A percentile compares a stretch with the other conserved stretches of the same genome.
phyloP scores from a whole-genome alignment of 1,284 basidiomycete species.

The Gomphus sp. region DNA sequence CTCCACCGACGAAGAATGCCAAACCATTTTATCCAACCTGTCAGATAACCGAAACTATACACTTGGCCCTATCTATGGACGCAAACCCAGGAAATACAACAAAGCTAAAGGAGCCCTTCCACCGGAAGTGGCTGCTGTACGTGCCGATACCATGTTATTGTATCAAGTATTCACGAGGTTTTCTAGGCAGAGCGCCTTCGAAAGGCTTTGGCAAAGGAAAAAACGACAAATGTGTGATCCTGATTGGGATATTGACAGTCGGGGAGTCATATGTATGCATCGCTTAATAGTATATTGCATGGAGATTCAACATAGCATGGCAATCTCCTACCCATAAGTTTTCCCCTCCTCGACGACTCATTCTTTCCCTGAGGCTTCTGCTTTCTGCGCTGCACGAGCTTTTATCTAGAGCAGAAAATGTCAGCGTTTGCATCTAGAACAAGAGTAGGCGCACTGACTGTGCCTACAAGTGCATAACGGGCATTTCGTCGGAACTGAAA shows the following conservation, averaged over 20 bases:
- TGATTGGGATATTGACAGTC: background rate
- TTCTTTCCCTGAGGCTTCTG: conserved; percentile 19
- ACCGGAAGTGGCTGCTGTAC: conserved; percentile 71
- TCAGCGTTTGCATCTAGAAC: conserved; percentile 7
- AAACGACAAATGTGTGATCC: background rate
- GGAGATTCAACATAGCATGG: background rate
- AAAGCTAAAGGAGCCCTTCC: conserved; percentile 77
- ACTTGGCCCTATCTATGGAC: conserved; percentile 31
- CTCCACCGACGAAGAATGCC: conserved; percentile 65
- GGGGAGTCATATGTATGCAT: background rate
- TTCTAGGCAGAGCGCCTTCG: conserved; percentile 12
- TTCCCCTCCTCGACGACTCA: background rate
- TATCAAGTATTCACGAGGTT: background rate
- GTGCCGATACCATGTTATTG: conserved; percentile 17
- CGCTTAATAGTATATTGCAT: background rate
- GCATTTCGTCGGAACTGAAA: conserved; percentile 80
- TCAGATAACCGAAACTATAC: conserved; percentile 18
- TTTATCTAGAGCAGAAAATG: conserved; percentile 37
- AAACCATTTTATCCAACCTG: conserved; percentile 44
- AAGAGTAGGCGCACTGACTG: conserved; percentile 20
- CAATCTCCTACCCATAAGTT: background rate
- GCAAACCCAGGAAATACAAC: conserved; percentile 57
- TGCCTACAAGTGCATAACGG: conserved; percentile 67
- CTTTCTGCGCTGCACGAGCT: conserved; percentile 50
- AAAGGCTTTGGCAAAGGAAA: conserved; percentile 6